A percentile compares a stretch with the other conserved stretches of the same genome.
Conservation (phyloP, 169 alveolate genomes). For the Pseudocohnilembus persalinus region DNA sequence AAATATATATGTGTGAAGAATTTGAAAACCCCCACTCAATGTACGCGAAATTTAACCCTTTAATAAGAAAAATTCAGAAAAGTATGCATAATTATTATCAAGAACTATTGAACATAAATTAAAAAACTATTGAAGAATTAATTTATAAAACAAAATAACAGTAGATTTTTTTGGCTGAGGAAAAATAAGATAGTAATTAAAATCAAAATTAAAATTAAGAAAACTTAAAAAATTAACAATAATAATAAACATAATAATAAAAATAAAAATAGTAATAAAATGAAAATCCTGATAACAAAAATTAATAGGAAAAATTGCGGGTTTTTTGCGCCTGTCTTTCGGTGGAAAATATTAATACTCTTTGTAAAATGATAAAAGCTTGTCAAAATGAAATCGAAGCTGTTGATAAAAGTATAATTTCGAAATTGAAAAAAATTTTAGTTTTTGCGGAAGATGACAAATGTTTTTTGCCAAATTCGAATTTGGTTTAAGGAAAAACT, state of each 20-base stretch:
- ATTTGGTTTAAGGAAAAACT: not conserved
- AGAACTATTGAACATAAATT: slow-evolving; percentile 9
- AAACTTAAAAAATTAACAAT: too few relatives aligned
- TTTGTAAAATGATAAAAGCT: not conserved
- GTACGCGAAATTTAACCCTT: not conserved
- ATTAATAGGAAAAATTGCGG: not conserved
- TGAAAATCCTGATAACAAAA: not conserved
- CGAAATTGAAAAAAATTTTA: not conserved
- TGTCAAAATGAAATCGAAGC: not conserved
- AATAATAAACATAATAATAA: too few relatives aligned
- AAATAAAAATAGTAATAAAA: too few relatives aligned
- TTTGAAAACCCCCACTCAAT: not conserved
- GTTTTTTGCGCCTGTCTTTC: not conserved
- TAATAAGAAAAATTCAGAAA: not conserved
- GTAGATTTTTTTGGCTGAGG: not conserved
- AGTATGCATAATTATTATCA: slow-evolving; percentile 15
- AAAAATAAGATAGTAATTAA: not conserved
- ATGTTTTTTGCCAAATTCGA: not conserved
- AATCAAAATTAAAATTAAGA: too few relatives aligned
- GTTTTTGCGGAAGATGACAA: not conserved
- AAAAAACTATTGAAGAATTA: slow-evolving; percentile 2
- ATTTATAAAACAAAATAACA: not conserved
- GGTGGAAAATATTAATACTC: not conserved
- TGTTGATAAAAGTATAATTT: not conserved
- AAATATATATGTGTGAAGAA: not conserved